phyloP scores from a whole-genome alignment of 345 rosid species.

The Eucalyptus curtisii region DNA sequence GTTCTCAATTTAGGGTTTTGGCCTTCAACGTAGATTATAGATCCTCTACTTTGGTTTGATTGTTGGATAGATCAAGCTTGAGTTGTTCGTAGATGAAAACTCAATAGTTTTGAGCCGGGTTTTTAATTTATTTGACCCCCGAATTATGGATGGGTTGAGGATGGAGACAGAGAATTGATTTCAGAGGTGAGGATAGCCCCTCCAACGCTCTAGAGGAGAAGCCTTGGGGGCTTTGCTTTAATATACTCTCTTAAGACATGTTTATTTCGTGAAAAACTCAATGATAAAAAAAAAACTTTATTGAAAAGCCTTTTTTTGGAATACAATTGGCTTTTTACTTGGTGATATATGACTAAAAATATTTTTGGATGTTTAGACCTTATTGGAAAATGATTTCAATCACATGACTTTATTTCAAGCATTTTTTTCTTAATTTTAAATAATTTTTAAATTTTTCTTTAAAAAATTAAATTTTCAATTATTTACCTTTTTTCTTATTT shows the following conservation, averaged over 20 bases:
- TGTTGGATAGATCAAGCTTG: not conserved
- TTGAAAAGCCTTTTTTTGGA: too few species aligned
- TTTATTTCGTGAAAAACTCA: rapidly evolving
- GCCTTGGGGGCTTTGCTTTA: not conserved
- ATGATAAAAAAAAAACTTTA: too few species aligned
- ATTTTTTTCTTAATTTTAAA: too few species aligned
- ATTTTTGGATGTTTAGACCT: too few species aligned
- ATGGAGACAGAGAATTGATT: not conserved
- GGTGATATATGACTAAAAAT: too few species aligned
- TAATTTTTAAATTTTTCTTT: too few species aligned
- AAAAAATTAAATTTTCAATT: too few species aligned
- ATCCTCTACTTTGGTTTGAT: not conserved
- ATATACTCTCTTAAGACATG: not conserved
- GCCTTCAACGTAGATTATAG: not conserved
- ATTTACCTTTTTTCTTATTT: too few species aligned
- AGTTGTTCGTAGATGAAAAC: not conserved
- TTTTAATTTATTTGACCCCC: not conserved
- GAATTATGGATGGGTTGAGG: not conserved
- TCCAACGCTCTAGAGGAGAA: not conserved
- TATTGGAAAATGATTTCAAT: too few species aligned
- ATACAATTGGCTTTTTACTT: too few species aligned
- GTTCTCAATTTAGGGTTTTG: not conserved
- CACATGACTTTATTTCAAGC: too few species aligned
- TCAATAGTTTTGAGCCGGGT: not conserved
- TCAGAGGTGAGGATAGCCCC: not conserved